These are phyloP conservation scores for Agaricus bisporus DNA, from an alignment of 768 basidiomycete species.

Conservation along the genomic window DNA sequence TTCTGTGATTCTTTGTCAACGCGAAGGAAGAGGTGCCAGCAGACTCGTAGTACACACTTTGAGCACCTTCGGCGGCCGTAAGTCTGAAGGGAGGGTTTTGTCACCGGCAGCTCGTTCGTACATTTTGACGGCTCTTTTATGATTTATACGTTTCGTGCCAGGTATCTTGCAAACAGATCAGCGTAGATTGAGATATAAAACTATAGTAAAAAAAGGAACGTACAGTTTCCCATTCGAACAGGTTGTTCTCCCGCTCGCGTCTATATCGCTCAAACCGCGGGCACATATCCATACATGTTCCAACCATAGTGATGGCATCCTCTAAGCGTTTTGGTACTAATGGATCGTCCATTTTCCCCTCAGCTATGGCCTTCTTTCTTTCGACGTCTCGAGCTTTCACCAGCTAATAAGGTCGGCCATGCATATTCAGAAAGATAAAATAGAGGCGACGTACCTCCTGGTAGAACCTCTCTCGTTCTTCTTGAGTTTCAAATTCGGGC, in stretches of 20 bases:
- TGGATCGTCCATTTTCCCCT: constrained; percentile 88
- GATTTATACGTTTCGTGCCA: constrained; percentile 82
- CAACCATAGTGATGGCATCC: constrained; percentile 89
- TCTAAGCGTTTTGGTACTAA: constrained; percentile 71
- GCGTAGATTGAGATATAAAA: constrained; percentile 26
- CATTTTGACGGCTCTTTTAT: constrained; percentile 84
- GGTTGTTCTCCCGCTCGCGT: constrained; percentile 82
- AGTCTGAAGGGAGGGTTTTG: constrained; percentile 85
- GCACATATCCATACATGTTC: constrained; percentile 92
- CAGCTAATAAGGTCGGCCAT: constrained; percentile 36
- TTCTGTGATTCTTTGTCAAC: constrained; percentile 34
- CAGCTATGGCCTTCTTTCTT: constrained; percentile 65
- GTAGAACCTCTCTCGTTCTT: constrained; percentile 65
- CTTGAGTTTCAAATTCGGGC: constrained; percentile 47
- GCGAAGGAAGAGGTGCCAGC: not conserved
- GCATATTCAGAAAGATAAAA: not conserved
- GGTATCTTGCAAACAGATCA: constrained; percentile 53
- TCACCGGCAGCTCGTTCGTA: constrained; percentile 95
- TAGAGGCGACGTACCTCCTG: constrained; percentile 50
- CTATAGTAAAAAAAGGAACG: constrained; percentile 29
- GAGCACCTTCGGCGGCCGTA: constrained; percentile 81
- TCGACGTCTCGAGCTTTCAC: constrained; percentile 71
- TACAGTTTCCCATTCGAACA: constrained; percentile 84
- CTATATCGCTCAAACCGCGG: constrained; percentile 90
- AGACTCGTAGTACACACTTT: constrained; percentile 40